Evolutionary conservation across 1,284 basidiomycete species (phyloP).

Genomic region (Kwoniella shivajii): DNA sequence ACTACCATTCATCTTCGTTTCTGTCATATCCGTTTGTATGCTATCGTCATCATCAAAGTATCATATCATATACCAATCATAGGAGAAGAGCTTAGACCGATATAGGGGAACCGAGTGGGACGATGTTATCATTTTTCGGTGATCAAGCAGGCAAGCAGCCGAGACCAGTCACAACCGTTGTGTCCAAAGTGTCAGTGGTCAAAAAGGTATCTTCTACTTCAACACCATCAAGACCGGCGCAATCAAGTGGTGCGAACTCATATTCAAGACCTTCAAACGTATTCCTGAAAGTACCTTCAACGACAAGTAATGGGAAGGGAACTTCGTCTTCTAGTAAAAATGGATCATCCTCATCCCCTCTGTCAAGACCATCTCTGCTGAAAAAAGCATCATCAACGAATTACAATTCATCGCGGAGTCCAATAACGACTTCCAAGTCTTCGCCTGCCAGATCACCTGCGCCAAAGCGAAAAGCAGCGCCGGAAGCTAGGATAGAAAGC

Average conservation of each 20-base stretch:
- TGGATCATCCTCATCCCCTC: not conserved
- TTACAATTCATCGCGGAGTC: not conserved
- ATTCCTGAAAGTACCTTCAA: slow-evolving; percentile 1
- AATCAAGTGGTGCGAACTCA: not conserved
- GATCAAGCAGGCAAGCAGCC: slow-evolving; percentile 18
- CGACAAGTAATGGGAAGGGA: slow-evolving; percentile 1
- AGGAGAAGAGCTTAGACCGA: too few species aligned
- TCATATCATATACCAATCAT: not conserved
- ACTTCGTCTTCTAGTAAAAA: not conserved
- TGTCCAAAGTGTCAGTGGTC: slow-evolving; percentile 27
- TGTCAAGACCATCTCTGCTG: slow-evolving; percentile 5
- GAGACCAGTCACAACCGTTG: slow-evolving; percentile 18
- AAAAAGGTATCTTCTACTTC: not conserved
- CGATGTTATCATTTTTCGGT: slow-evolving; percentile 42
- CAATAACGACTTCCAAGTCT: not conserved
- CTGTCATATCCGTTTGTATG: not conserved
- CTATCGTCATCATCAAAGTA: not conserved
- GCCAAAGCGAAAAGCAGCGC: slow-evolving; percentile 14
- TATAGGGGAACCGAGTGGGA: not conserved
- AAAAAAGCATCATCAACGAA: not conserved
- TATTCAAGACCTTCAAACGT: slow-evolving; percentile 1
- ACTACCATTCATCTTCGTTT: not conserved
- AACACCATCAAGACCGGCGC: not conserved
- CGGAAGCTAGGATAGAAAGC: slow-evolving; percentile 16
- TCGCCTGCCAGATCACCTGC: slow-evolving; percentile 11